Evolutionary conservation across 345 rosid genomes (phyloP).

Genomic region (Dipteronia sinensis): DNA sequence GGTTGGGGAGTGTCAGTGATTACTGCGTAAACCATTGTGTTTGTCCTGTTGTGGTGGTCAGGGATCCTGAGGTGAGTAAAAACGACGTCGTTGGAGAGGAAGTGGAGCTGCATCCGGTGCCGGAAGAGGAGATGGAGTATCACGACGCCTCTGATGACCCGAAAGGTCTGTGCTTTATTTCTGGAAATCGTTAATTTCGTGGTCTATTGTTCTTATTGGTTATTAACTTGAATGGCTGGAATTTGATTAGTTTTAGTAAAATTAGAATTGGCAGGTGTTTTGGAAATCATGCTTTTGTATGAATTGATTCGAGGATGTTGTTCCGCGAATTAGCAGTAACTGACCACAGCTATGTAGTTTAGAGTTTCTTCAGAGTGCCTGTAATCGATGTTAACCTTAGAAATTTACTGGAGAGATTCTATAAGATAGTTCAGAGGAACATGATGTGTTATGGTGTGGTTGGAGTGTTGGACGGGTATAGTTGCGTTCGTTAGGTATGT

Average conservation of each 20-base stretch:
- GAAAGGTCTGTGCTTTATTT: conserved; percentile 26
- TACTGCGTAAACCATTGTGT: conserved; percentile 84
- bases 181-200: neutral
- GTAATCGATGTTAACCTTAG: neutral
- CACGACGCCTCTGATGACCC: conserved; percentile 47
- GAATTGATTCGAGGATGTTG: neutral
- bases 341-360: neutral
- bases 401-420: neutral
- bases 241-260: neutral
- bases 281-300: neutral
- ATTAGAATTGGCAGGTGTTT: neutral
- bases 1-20: conserved; percentile 85
- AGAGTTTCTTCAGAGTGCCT: neutral
- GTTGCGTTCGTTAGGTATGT: neutral
- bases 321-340: neutral
- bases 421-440: no score
- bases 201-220: neutral
- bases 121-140: conserved; percentile 60
- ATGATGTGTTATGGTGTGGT: neutral
- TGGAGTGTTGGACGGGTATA: neutral
- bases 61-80: conserved; percentile 45
- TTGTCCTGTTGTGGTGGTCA: conserved; percentile 83
- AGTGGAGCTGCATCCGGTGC: conserved; percentile 51
- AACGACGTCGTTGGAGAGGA: conserved; percentile 24
- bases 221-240: neutral